A percentile compares a stretch with the other conserved stretches of the same genome.
Evolutionary conservation across 78 protist species (phyloP).

Genomic region (Andalucia godoyi): DNA sequence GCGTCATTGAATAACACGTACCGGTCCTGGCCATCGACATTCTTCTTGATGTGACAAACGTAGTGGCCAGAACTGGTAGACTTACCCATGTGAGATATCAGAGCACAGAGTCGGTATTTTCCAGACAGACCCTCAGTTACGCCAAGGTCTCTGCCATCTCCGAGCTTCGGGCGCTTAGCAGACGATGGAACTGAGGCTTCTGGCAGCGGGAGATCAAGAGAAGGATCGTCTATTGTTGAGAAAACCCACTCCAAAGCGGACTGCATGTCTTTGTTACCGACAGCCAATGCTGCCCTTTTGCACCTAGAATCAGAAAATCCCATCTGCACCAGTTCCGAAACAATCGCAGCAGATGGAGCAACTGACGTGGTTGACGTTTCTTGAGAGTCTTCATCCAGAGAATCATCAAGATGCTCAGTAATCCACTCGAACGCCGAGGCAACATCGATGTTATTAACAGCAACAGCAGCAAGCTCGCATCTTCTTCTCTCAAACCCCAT

Average conservation of each 20-base stretch:
- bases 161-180: no score
- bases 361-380: background rate
- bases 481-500: constrained; percentile 54
- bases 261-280: no score
- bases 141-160: constrained; percentile 20
- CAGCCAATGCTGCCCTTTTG: no score
- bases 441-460: constrained; percentile 3
- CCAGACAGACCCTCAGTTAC: background rate
- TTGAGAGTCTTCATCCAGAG: background rate
- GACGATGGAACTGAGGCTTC: no score
- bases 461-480: background rate
- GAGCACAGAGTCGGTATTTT: constrained; percentile 50
- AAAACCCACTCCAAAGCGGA: no score
- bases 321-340: no score
- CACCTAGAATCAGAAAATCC: no score
- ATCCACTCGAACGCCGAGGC: constrained; percentile 45
- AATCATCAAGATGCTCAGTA: constrained; percentile 32
- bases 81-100: constrained; percentile 78
- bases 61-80: constrained; percentile 78
- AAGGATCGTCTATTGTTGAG: no score
- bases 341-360: background rate
- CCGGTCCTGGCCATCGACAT: constrained; percentile 11
- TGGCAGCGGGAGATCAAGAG: no score
- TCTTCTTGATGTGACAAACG: constrained; percentile 72
- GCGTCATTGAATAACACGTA: constrained; percentile 83